Base-by-base conservation (phyloP, 257 asterid species). In the Lycium barbarum region DNA sequence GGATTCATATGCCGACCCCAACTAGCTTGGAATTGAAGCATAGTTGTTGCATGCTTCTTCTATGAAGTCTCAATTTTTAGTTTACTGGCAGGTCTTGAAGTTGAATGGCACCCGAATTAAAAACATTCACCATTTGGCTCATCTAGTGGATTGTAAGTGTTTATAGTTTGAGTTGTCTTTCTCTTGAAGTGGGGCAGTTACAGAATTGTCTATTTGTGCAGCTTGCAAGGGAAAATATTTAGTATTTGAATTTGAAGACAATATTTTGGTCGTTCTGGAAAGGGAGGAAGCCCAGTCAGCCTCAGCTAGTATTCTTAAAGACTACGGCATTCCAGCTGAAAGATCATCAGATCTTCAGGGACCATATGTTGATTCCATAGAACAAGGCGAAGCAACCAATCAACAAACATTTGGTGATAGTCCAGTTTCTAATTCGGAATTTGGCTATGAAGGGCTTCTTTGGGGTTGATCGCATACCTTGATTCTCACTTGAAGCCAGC, bases 111-210 rank as follows among this genome's bases (percentile, higher is more conserved):
- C 88, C 40, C 87, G 85, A 90, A 94, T 96, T 83, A 93, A 91
- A 86, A 96, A 96, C 76, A 96, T 96, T 85, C 98, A 91, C 89
- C 99, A 96, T 87, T 92, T 95, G 67, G 95, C 99, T 81, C 97
- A 96, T 90, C 91, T 96, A 9, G 92, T 95, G 38, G 99, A 95
- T 86, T 88, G 98, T 96, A 93, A 89, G 98, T 84, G 26, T 14
- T 80, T 38, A 9, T 66, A 81, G 73, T n/a, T 26, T 43, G 9
- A 35, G 54, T 80, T 73, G 55, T 22, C 79, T 26, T 83, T 84
- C 40, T 7, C 72, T 20, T 33, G 33, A 38, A 2, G 55, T 67
- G 80, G 80, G 22, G 66, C 53, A 62, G 9, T 26, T 36, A 47
- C 8, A 38, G 8, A 81, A 54, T 68, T 68, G 3, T 26, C 45